These are phyloP conservation scores for Kazachstania psychrophila DNA, from an alignment of 805 yeast genomes.

Conservation along the genomic window DNA sequence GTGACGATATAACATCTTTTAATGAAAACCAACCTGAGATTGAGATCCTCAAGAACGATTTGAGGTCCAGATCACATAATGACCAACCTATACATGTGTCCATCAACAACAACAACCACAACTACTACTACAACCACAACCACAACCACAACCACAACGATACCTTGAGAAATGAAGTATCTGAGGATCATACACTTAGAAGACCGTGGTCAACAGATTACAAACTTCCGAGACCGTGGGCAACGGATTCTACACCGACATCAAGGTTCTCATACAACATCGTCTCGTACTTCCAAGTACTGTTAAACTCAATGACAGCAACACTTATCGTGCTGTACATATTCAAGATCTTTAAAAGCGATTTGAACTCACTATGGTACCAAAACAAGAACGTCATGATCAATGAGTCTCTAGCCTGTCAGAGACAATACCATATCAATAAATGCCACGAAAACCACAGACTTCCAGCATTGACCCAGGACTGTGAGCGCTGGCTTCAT, in stretches of 20 bases:
- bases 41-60: neutral
- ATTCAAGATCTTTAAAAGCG: slow-evolving; percentile 42
- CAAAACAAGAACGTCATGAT: slow-evolving; percentile 36
- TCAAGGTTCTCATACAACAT: slow-evolving; percentile 47
- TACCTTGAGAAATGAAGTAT: too few relatives aligned
- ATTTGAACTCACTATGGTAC: slow-evolving; percentile 43
- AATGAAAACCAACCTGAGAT: too few relatives aligned
- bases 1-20: too few relatives aligned
- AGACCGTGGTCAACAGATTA: neutral
- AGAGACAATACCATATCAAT: slow-evolving; percentile 43
- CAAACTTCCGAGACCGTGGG: slow-evolving; percentile 53
- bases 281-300: slow-evolving; percentile 52
- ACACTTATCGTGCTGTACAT: slow-evolving; percentile 37
- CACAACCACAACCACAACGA: slow-evolving; percentile 14
- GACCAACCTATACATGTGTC: slow-evolving; percentile 15
- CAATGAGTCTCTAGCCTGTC: slow-evolving; percentile 47
- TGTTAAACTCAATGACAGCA: slow-evolving; percentile 41
- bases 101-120: slow-evolving; percentile 24
- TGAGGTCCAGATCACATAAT: slow-evolving; percentile 3
- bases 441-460: slow-evolving; percentile 44
- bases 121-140: slow-evolving; percentile 8
- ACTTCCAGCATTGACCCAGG: slow-evolving; percentile 48
- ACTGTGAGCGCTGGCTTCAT: slow-evolving; percentile 53
- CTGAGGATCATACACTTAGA: too few relatives aligned
- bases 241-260: slow-evolving; percentile 39